These are phyloP conservation scores for Fonsecaea multimorphosa DNA, from an alignment of 2,329 filamentous ascomycete species.

Conservation along the genomic window DNA sequence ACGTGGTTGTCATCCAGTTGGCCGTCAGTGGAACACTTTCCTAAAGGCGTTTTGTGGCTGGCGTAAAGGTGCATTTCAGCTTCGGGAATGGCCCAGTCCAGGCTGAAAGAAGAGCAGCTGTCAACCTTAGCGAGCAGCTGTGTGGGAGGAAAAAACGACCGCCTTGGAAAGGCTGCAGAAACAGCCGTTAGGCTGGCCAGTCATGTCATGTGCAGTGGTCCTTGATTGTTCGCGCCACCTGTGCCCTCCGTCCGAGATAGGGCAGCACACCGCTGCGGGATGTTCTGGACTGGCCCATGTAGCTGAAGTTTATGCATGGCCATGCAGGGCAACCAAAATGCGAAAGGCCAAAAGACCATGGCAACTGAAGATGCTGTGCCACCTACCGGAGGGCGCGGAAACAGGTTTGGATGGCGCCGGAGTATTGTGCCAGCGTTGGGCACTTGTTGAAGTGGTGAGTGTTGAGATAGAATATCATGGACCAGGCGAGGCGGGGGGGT, in stretches of 20 bases:
- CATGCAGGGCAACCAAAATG: neutral
- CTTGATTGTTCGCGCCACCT: neutral
- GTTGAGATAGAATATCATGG: neutral
- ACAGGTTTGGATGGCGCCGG: neutral
- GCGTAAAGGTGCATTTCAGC: constrained; percentile 10
- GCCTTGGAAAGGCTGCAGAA: neutral
- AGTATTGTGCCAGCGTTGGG: neutral
- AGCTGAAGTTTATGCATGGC: neutral
- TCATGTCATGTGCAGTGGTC: neutral
- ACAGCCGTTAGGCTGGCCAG: neutral
- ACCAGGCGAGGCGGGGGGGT: too few species aligned
- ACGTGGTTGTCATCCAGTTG: constrained; percentile 6
- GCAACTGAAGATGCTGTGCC: neutral
- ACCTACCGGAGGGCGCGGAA: neutral
- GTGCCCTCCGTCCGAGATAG: neutral
- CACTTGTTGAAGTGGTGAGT: neutral
- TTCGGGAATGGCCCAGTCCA: constrained; percentile 4
- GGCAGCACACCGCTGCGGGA: neutral
- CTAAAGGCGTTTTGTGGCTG: constrained; percentile 7
- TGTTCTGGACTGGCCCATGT: constrained; percentile 1
- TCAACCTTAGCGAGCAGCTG: neutral
- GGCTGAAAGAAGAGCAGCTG: neutral
- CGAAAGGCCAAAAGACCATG: neutral
- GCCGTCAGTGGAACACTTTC: neutral
- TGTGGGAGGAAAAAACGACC: neutral